A percentile compares a stretch with the other conserved stretches of the same genome.
Conservation (phyloP, 139 green algal genomes). For the Helicosporidium sp. region DNA sequence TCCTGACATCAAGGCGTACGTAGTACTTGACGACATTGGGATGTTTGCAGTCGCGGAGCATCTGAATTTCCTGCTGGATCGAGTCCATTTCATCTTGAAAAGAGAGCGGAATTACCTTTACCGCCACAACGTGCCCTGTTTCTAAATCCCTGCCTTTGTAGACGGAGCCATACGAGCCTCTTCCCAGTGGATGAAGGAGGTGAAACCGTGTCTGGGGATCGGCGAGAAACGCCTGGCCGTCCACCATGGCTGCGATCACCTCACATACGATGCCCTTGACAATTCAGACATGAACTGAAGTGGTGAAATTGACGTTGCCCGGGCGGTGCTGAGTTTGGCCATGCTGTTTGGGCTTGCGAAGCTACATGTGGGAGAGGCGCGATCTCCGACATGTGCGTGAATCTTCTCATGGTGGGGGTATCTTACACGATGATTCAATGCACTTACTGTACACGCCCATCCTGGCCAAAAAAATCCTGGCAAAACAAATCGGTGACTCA, state of each 20-base stretch:
- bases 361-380: background rate
- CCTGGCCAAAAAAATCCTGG: no score
- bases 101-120: slow-evolving; percentile 60
- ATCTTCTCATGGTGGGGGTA: no score
- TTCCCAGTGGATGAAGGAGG: slow-evolving; percentile 13
- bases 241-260: background rate
- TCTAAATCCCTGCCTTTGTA: slow-evolving; percentile 46
- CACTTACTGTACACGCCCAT: no score
- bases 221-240: background rate
- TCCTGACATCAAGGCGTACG: no score
- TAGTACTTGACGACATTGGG: slow-evolving; percentile 75
- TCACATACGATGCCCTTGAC: no score
- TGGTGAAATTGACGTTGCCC: no score
- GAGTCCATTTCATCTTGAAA: slow-evolving; percentile 37
- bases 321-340: background rate
- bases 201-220: slow-evolving; percentile 9
- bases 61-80: slow-evolving; percentile 52
- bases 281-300: no score
- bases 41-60: slow-evolving; percentile 77
- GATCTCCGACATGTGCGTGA: no score
- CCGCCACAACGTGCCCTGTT: slow-evolving; percentile 46
- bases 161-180: slow-evolving; percentile 68
- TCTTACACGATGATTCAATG: no score
- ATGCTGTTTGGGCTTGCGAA: background rate
- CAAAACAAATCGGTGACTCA: no score